Evolutionary conservation across 2,329 filamentous ascomycete species (phyloP), one percentile per base, ranked within the genome.

Genomic region (Aspergillus novofumigatus): DNA sequence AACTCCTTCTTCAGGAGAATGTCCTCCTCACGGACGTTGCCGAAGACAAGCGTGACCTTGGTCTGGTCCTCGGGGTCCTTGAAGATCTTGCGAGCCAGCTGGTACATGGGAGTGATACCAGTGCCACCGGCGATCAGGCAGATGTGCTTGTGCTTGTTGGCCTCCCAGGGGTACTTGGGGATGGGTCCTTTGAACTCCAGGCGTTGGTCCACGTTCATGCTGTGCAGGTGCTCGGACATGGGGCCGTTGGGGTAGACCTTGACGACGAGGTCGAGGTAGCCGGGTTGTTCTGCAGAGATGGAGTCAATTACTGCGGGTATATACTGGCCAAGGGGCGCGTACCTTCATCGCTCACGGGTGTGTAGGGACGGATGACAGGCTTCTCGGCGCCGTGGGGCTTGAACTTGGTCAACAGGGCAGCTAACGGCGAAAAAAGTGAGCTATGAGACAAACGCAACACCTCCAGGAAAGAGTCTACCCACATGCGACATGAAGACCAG

Each of bases 31-130:
- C 80, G 81, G 59, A 97, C 78, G 80, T 97, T 99, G 65, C 91
- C 94, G 71, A 93, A 97, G 41, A 99, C 84, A 32, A 99, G 86
- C 5, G 93, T 97, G 45, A 99, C 92, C 82, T 96, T 96, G 68
- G 94, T 99, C 85, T 94, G 92, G 80, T 99, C 94, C 47, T 90
- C 85, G 59, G 93, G 91, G 84, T 97, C 96, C 78, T 88, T 91
- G 86, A 97, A 96, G 79, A 99, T 96, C 71, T 87, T 84, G 61
- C 91, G 91, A 63, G 86, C 82, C 49, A 99, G 86, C 82, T 99
- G 94, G 83, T 90, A 97, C 93, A 97, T 97, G 66, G 94, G 94
- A 10, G 94, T 94, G 75, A 99, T 96, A 60, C 94, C 94, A 7
- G 94, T 97, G 63, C 94, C 94, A 68, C 94, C 94, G n/a, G 93